phyloP scores from a whole-genome alignment of 1,284 basidiomycete genomes.

The Ustilago crameri region DNA sequence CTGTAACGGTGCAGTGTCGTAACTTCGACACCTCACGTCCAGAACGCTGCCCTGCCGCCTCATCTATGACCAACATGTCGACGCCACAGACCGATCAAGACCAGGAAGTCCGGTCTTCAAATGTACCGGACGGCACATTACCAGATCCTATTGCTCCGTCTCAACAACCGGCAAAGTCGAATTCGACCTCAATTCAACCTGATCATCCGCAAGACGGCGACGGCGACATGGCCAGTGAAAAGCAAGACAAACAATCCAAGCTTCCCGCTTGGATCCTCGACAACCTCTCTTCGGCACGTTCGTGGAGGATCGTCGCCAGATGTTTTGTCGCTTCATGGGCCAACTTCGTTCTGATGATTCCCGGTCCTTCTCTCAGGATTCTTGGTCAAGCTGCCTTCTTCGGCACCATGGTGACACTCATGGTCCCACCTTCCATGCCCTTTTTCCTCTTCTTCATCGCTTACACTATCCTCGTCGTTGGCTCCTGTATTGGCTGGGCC shows the following conservation, averaged over 20 bases:
- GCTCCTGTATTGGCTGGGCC: constrained; percentile 79
- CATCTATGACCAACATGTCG: too few species aligned
- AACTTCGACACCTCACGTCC: background rate
- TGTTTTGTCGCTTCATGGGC: constrained; percentile 66
- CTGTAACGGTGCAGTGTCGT: too few species aligned
- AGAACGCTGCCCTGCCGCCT: too few species aligned
- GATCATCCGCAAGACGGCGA: background rate
- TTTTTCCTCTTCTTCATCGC: constrained; percentile 68
- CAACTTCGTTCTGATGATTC: constrained; percentile 62
- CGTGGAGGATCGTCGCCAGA: constrained; percentile 33
- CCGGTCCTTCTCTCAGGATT: constrained; percentile 44
- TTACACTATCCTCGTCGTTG: constrained; percentile 72
- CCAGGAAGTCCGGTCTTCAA: background rate
- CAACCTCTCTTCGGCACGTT: constrained; percentile 45
- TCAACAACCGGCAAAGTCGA: background rate
- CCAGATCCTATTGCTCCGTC: background rate
- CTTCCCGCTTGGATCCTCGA: constrained; percentile 45
- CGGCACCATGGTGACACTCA: constrained; percentile 53
- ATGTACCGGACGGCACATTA: background rate
- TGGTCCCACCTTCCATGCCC: constrained; percentile 64
- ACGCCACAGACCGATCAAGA: too few species aligned
- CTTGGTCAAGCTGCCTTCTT: constrained; percentile 67
- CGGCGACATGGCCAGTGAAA: background rate
- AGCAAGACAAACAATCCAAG: constrained; percentile 12
- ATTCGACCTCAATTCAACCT: background rate